Evolutionary conservation across 345 rosid species (phyloP).

Genomic region (Citrus trifoliata): DNA sequence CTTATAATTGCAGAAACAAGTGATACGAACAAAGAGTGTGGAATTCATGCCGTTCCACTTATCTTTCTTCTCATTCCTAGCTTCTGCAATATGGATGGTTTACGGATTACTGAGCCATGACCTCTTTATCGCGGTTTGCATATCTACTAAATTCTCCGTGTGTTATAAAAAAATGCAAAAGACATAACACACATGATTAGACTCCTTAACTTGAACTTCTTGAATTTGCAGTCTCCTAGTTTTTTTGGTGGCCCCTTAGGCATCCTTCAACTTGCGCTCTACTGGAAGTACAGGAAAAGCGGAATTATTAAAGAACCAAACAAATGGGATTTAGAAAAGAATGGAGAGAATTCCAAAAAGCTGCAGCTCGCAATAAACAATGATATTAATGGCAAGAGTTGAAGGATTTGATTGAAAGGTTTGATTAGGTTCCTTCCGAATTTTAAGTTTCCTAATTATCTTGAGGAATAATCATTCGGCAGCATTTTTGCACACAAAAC

Average conservation of each 20-base stretch:
- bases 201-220: background rate
- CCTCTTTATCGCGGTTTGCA: constrained; percentile 70
- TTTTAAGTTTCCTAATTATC: background rate
- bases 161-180: background rate
- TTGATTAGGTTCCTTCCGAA: background rate
- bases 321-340: constrained; percentile 52
- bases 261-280: constrained; percentile 59
- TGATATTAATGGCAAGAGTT: constrained; percentile 24
- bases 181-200: background rate
- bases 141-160: background rate
- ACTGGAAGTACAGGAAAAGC: constrained; percentile 58
- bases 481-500: background rate
- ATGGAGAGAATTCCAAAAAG: constrained; percentile 32
- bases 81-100: constrained; percentile 70
- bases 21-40: constrained; percentile 71
- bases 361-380: constrained; percentile 25
- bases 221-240: constrained; percentile 60
- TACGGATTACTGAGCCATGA: constrained; percentile 77
- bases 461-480: background rate
- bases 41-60: constrained; percentile 92
- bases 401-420: constrained; percentile 7
- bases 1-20: constrained; percentile 55
- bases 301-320: constrained; percentile 38
- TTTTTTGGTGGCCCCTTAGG: constrained; percentile 69
- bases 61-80: constrained; percentile 73